phyloP scores from a whole-genome alignment of 768 basidiomycete genomes.

The Russula olivacea region DNA sequence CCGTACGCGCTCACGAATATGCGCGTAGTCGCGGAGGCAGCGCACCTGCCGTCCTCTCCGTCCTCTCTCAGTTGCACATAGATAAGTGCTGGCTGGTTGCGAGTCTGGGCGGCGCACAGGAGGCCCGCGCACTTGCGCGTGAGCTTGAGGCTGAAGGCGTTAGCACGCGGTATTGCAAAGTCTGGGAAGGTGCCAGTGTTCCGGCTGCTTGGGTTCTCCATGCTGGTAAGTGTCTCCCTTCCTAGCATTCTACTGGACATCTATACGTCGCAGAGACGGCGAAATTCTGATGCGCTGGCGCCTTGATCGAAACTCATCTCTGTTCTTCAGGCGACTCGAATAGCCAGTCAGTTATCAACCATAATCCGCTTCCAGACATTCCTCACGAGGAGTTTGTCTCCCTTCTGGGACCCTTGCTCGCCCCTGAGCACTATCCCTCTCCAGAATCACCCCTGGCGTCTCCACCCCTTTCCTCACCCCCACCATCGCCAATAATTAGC shows the following conservation, averaged over 20 bases:
- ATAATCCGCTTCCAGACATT: conserved; percentile 82
- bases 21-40: conserved; percentile 63
- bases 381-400: conserved; percentile 84
- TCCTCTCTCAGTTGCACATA: conserved; percentile 63
- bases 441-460: conserved; percentile 29
- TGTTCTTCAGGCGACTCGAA: conserved; percentile 45
- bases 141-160: conserved; percentile 65
- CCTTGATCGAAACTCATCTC: not conserved
- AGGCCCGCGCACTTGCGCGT: conserved; percentile 54
- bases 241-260: not conserved
- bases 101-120: conserved; percentile 64
- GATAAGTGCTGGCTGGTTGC: conserved; percentile 69
- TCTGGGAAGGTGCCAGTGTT: conserved; percentile 65
- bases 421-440: conserved; percentile 69
- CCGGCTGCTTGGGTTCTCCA: conserved; percentile 80
- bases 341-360: conserved; percentile 69
- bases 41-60: conserved; percentile 60
- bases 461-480: conserved; percentile 20
- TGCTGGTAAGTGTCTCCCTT: conserved; percentile 43
- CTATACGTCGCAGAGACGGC: not conserved
- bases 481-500: conserved; percentile 26
- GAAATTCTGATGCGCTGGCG: no score
- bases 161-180: conserved; percentile 65
- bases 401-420: conserved; percentile 71
- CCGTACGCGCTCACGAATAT: conserved; percentile 67